Base-by-base conservation (phyloP, 768 basidiomycete genomes). In the Termitomyces sp. region DNA sequence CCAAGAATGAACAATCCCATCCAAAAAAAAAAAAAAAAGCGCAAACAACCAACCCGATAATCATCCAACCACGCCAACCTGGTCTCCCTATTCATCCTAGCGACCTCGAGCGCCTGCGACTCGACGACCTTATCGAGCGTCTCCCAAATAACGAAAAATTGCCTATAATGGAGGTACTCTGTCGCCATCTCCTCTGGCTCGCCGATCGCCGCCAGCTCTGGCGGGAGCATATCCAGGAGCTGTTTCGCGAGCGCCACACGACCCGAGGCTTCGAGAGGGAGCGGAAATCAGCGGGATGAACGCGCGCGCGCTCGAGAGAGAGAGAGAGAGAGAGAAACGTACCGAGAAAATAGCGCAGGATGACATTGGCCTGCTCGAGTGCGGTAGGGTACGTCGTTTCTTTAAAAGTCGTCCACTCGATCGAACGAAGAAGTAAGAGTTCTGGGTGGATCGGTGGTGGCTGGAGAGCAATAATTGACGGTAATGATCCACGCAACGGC, bases 301-400 rank as follows among this genome's bases (percentile, higher is more conserved):
- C 28, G 4, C 28, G n/a, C n/a, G n/a, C n/a, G n/a, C n/a, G n/a
- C n/a, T n/a, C n/a, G n/a, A n/a, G n/a, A n/a, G n/a, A n/a, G n/a
- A 28, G 28, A 0, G 10, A 9, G 10, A 7, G 17, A 12, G 12
- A 4, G 5, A 10, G 2, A 45, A 6, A 42, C 83, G 30, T 65
- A 94, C 95, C 85, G 22, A 98, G 80, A 76, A 97, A 91, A 66
- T 93, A 93, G 15, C 95, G 84, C 54, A 93, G 66, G 56, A 97
- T 88, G 40, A 89, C 86, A 55, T 95, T 95, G 1, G 91, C 85
- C 63, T 94, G 91, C 64, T 89, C 83, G 9, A 98, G 72, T 0
- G 94, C 95, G 6, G 85, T 85, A 11, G 77, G 72, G 58, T 87
- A 84, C 1, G 95, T 98, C 5, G 78, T 71, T 32, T 83, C 80